Base-by-base conservation (phyloP, 2,329 filamentous ascomycete genomes). In the Hypoxylon sp. region DNA sequence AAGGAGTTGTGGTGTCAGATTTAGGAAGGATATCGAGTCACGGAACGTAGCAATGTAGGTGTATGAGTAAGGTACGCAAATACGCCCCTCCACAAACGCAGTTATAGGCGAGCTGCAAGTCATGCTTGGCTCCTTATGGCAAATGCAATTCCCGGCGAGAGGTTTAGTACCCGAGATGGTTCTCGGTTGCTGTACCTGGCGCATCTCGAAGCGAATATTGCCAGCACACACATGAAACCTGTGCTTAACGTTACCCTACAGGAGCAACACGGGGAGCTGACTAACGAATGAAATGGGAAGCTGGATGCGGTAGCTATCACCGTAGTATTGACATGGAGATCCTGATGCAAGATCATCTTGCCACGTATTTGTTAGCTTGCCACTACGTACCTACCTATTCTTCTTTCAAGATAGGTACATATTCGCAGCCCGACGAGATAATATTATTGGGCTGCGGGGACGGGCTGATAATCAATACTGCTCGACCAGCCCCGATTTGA, bases 91-190 rank as follows among this genome's bases (percentile, higher is more conserved):
- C 50, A 53, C 53, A 50, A 60, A 48, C 38, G 51, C 50, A 63
- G 51, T 7, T 55, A 55, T 63, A 68, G 65, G 65, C 68, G 55
- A 67, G 38, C 58, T 68, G 68, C 68, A 68, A 65, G 53, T 50
- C 65, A 64, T 59, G 11, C 68, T 70, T 70, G 68, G 68, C 68
- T 17, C 21, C 30, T 30, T 63, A 70, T 70, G 68, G 68, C 68
- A 70, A 68, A 70, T 68, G 61, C 55, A 65, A 70, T 65, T 70
- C 58, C 65, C 68, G 61, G 68, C 61, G 68, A 65, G 65, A 55
- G 55, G 19, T 52, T 60, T 65, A 45, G 48, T 65, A 14, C 41
- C 53, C 59, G 51, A 63, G 50, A 55, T 49, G 55, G 58, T 67
- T 63, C 61, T 51, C 59, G 57, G 46, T 28, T 60, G 50, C 46